phyloP scores from a whole-genome alignment of 2,329 filamentous ascomycete genomes.

The Cordyceps cicadae region DNA sequence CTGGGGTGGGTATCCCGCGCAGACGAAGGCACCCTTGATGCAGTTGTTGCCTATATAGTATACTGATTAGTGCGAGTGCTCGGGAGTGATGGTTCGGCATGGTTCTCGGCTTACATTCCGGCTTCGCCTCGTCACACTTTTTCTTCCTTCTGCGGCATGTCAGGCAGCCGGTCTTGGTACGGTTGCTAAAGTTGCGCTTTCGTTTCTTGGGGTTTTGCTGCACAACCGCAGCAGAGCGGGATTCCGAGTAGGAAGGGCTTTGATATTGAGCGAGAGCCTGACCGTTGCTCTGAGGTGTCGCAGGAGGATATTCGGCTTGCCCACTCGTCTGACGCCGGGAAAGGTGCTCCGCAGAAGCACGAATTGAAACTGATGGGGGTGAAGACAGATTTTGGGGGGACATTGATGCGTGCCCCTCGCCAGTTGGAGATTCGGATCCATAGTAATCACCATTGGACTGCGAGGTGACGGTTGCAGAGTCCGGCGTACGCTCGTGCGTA shows the following conservation, averaged over 20 bases:
- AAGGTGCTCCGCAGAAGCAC: conserved; percentile 21
- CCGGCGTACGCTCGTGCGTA: conserved; percentile 25
- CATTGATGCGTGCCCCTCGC: conserved; percentile 34
- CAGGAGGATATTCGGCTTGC: conserved; percentile 36
- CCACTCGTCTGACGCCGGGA: conserved; percentile 37
- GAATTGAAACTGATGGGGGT: conserved; percentile 17
- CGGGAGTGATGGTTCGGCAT: no score
- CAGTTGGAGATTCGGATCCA: conserved; percentile 37
- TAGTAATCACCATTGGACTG: conserved; percentile 34
- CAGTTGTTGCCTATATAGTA: conserved; percentile 69
- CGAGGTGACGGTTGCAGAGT: conserved; percentile 33
- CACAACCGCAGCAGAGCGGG: conserved; percentile 39
- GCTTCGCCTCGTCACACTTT: conserved; percentile 93
- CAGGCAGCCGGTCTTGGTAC: conserved; percentile 91
- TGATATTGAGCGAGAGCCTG: conserved; percentile 29
- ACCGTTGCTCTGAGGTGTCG: conserved; percentile 37
- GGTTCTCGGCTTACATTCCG: conserved; percentile 84
- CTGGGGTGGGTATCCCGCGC: conserved; percentile 81
- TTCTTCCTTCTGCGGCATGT: conserved; percentile 91
- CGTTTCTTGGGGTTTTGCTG: conserved; percentile 59
- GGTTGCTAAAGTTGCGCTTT: conserved; percentile 82
- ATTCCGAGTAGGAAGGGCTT: conserved; percentile 36
- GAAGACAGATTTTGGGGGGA: conserved; percentile 26
- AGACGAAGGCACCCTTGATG: conserved; percentile 79
- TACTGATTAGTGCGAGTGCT: conserved; percentile 13